Percentiles rank a stretch among this genome's conserved stretches.
These are phyloP conservation scores for Cenococcum geophilum DNA, from an alignment of 495 filamentous ascomycete species.

Conservation along the genomic window DNA sequence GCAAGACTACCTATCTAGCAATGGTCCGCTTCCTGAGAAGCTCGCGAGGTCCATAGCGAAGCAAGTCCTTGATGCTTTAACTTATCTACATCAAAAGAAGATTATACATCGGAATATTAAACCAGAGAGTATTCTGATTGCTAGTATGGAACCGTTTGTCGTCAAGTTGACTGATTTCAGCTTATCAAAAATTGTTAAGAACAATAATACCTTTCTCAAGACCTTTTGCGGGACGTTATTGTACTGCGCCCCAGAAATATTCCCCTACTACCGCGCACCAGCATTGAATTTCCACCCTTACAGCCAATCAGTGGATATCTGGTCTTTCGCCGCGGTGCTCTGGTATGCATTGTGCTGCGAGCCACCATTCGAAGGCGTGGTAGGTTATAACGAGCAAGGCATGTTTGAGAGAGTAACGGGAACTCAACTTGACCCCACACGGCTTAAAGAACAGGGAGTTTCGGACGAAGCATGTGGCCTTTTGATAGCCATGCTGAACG, in stretches of 20 bases:
- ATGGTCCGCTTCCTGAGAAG: slow-evolving; percentile 58
- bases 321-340: slow-evolving; percentile 87
- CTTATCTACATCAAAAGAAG: slow-evolving; percentile 76
- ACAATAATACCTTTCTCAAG: slow-evolving; percentile 81
- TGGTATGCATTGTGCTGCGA: slow-evolving; percentile 69
- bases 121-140: slow-evolving; percentile 90
- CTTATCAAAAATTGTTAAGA: slow-evolving; percentile 82
- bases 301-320: slow-evolving; percentile 84
- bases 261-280: slow-evolving; percentile 59
- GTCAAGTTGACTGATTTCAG: slow-evolving; percentile 96
- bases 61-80: slow-evolving; percentile 74
- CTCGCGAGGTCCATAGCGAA: slow-evolving; percentile 61
- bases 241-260: slow-evolving; percentile 95
- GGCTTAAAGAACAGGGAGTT: slow-evolving; percentile 50
- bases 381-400: slow-evolving; percentile 50
- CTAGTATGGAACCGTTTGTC: slow-evolving; percentile 59
- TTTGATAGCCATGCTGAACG: slow-evolving; percentile 63
- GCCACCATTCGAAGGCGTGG: slow-evolving; percentile 72
- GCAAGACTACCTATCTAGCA: slow-evolving; percentile 55
- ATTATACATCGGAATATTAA: slow-evolving; percentile 98
- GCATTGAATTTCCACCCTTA: slow-evolving; percentile 49
- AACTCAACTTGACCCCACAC: slow-evolving; percentile 53
- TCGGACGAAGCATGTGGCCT: slow-evolving; percentile 64
- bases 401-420: slow-evolving; percentile 81
- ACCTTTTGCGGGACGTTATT: slow-evolving; percentile 95